phyloP scores from a whole-genome alignment of 495 filamentous ascomycete genomes.

The Oleoguttula mirabilis region DNA sequence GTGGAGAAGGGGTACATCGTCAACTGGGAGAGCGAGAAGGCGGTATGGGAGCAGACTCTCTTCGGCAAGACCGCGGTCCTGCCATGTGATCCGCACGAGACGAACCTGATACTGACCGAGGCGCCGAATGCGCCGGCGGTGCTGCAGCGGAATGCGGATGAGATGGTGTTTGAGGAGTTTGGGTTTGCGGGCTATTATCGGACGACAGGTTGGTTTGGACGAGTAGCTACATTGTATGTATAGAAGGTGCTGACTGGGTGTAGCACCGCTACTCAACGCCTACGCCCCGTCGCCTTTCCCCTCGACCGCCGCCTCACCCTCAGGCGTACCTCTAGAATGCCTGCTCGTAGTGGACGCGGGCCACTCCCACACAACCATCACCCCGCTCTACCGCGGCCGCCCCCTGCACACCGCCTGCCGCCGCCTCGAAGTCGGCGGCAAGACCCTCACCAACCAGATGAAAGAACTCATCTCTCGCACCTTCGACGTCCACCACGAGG shows the following conservation, averaged over 20 bases:
- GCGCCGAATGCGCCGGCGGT: slow-evolving; percentile 73
- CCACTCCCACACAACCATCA: slow-evolving; percentile 88
- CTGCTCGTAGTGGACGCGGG: slow-evolving; percentile 81
- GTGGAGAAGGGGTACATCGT: slow-evolving; percentile 93
- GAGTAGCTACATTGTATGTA: not conserved
- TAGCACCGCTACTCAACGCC: slow-evolving; percentile 63
- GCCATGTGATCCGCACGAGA: slow-evolving; percentile 64
- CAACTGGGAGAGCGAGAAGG: slow-evolving; percentile 93
- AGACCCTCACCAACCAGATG: slow-evolving; percentile 87
- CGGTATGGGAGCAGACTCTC: slow-evolving; percentile 90
- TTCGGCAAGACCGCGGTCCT: slow-evolving; percentile 45
- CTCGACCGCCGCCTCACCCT: slow-evolving; percentile 28
- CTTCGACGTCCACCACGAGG: slow-evolving; percentile 89
- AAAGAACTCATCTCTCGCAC: slow-evolving; percentile 83
- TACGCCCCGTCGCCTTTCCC: slow-evolving; percentile 61
- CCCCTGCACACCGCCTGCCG: slow-evolving; percentile 73
- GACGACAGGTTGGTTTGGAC: slow-evolving; percentile 47
- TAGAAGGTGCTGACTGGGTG: slow-evolving; percentile 3
- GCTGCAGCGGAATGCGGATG: slow-evolving; percentile 80
- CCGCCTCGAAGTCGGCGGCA: slow-evolving; percentile 82
- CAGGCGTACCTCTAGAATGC: slow-evolving; percentile 56
- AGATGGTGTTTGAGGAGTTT: slow-evolving; percentile 97
- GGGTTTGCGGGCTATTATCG: slow-evolving; percentile 81
- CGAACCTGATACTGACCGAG: slow-evolving; percentile 74
- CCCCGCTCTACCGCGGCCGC: slow-evolving; percentile 68